Percentiles rank a stretch among this genome's conserved stretches.
Conservation (phyloP, 2,329 filamentous ascomycete species). For the Claviceps fusiformis region DNA sequence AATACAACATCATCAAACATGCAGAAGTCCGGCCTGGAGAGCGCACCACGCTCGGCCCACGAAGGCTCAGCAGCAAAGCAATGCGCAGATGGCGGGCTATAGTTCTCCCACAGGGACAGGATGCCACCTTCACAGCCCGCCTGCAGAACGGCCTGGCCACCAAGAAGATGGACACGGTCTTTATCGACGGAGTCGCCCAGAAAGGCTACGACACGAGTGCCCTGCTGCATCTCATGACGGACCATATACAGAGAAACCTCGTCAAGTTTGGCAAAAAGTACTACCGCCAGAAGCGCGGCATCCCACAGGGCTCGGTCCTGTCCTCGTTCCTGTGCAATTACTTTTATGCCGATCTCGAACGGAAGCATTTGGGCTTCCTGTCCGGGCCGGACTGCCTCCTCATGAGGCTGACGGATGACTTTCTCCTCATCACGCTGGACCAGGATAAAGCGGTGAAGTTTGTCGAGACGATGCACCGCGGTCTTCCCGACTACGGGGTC, state of each 20-base stretch:
- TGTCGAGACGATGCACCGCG: slow-evolving; percentile 65
- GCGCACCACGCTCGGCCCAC: slow-evolving; percentile 10
- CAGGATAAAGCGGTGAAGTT: slow-evolving; percentile 55
- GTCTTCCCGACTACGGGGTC: slow-evolving; percentile 69
- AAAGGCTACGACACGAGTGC: slow-evolving; percentile 41
- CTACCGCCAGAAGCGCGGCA: slow-evolving; percentile 77
- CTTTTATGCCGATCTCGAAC: slow-evolving; percentile 84
- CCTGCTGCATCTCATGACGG: slow-evolving; percentile 55
- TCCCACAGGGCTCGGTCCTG: slow-evolving; percentile 83
- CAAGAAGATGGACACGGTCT: slow-evolving; percentile 55
- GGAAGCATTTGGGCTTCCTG: slow-evolving; percentile 54
- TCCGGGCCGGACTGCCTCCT: slow-evolving; percentile 45
- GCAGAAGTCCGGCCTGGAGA: slow-evolving; percentile 50
- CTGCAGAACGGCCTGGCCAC: slow-evolving; percentile 26
- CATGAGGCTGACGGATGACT: slow-evolving; percentile 81
- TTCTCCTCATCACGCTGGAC: slow-evolving; percentile 71
- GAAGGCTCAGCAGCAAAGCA: slow-evolving; percentile 20
- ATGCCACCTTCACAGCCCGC: slow-evolving; percentile 29
- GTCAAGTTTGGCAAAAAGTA: slow-evolving; percentile 80
- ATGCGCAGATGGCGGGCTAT: slow-evolving; percentile 38
- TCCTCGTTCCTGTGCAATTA: slow-evolving; percentile 86
- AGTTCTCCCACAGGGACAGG: slow-evolving; percentile 31
- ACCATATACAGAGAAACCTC: slow-evolving; percentile 76
- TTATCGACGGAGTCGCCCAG: slow-evolving; percentile 55
- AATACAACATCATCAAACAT: slow-evolving; percentile 63